Conservation (phyloP, 2,329 filamentous ascomycete genomes). For the Colletotrichum liaoningense region DNA sequence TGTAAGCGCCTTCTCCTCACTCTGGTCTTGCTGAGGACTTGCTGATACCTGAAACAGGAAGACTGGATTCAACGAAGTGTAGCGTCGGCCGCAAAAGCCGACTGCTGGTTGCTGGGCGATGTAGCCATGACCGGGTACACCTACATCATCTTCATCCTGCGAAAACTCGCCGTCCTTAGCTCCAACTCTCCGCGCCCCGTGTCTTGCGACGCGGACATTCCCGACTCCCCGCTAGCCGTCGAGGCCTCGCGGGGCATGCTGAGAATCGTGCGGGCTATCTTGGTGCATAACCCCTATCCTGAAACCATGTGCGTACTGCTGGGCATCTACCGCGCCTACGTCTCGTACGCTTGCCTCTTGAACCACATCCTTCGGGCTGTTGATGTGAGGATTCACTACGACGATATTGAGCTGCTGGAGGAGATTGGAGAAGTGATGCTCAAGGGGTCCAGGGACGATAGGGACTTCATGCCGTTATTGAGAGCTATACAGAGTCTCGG, state of each 20-base stretch:
- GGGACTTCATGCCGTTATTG: slow-evolving; percentile 42
- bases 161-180: slow-evolving; percentile 37
- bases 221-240: slow-evolving; percentile 43
- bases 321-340: slow-evolving; percentile 43
- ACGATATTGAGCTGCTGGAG: slow-evolving; percentile 40
- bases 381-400: slow-evolving; percentile 32
- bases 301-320: slow-evolving; percentile 41
- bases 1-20: no score
- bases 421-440: slow-evolving; percentile 35
- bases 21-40: no score
- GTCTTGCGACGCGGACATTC: slow-evolving; percentile 42
- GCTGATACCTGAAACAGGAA: slow-evolving; percentile 29
- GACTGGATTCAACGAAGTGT: slow-evolving; percentile 39
- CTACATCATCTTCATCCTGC: slow-evolving; percentile 48
- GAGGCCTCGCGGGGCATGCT: slow-evolving; percentile 41
- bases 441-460: slow-evolving; percentile 38
- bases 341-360: slow-evolving; percentile 43
- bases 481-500: slow-evolving; percentile 42
- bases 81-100: slow-evolving; percentile 37
- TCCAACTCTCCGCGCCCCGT: slow-evolving; percentile 42
- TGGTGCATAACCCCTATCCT: slow-evolving; percentile 39
- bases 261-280: slow-evolving; percentile 35
- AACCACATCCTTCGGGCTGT: slow-evolving; percentile 39
- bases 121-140: slow-evolving; percentile 45
- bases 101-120: slow-evolving; percentile 42